Evolutionary conservation across 208 protist species (phyloP).

Genomic region (Wallacemonas sp.): DNA sequence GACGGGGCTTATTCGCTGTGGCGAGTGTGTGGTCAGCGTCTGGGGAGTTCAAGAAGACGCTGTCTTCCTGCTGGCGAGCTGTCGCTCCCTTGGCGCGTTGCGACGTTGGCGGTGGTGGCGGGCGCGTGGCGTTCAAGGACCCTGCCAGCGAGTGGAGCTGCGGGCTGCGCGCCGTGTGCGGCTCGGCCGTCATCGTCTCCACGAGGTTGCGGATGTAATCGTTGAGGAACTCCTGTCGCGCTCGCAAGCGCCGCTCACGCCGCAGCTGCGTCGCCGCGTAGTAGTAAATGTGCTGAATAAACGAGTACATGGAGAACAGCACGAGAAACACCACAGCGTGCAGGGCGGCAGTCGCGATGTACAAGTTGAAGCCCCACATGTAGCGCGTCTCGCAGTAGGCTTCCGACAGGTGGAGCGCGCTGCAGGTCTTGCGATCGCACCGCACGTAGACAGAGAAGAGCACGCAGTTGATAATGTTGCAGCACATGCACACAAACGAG

Average conservation of each 20-base stretch:
- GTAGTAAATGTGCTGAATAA: constrained; percentile 41
- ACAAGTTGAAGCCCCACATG: constrained; percentile 59
- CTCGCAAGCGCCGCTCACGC: constrained; percentile 20
- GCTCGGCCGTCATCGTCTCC: not conserved
- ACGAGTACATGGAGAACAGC: constrained; percentile 60
- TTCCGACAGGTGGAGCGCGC: constrained; percentile 19
- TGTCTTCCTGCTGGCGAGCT: not conserved
- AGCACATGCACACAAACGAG: constrained; percentile 26
- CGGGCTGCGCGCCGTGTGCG: not conserved
- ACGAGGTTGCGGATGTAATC: constrained; percentile 13
- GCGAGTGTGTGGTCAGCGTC: not conserved
- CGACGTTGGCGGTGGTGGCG: not conserved
- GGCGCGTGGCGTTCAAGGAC: not conserved
- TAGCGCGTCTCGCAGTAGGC: constrained; percentile 30
- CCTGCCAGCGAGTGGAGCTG: not conserved
- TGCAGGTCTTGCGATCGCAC: constrained; percentile 49
- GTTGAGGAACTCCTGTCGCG: constrained; percentile 6
- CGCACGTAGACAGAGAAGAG: constrained; percentile 56
- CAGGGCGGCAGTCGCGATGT: constrained; percentile 50
- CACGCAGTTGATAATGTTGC: constrained; percentile 43
- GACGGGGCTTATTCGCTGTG: not conserved
- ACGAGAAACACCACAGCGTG: constrained; percentile 43
- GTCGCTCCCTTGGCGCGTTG: not conserved
- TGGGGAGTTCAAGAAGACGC: not conserved
- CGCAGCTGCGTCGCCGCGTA: constrained; percentile 28